A percentile compares a stretch with the other conserved stretches of the same genome.
These are phyloP conservation scores for Diaporthe australafricana DNA, from an alignment of 2,329 filamentous ascomycete genomes.

Conservation along the genomic window DNA sequence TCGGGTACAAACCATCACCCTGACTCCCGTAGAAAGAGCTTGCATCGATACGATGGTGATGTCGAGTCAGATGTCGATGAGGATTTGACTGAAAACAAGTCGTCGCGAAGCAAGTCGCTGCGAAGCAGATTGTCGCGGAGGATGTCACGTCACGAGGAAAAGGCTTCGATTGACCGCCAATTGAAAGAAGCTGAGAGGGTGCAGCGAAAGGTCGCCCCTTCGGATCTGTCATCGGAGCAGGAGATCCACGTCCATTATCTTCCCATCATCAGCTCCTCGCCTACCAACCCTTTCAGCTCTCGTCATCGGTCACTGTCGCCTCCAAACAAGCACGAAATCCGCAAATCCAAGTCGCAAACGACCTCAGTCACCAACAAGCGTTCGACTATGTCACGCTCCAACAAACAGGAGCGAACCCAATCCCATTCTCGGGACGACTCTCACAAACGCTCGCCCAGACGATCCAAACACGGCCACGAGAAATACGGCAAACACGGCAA, in stretches of 20 bases:
- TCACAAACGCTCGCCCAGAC: conserved; percentile 15
- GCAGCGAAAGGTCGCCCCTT: conserved; percentile 29
- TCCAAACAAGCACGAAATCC: conserved; percentile 1
- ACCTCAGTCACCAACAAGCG: conserved; percentile 11
- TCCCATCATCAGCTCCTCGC: conserved; percentile 28
- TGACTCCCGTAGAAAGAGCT: background rate
- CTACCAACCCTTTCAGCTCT: conserved; percentile 17
- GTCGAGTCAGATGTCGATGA: conserved; percentile 30
- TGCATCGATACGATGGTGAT: conserved; percentile 3
- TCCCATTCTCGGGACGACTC: conserved; percentile 10
- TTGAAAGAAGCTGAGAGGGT: conserved; percentile 24
- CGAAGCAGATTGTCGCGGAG: conserved; percentile 1
- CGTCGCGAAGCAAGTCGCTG: conserved; percentile 1
- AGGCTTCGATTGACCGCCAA: conserved; percentile 7
- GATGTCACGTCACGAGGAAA: background rate
- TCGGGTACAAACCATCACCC: background rate
- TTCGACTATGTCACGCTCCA: conserved; percentile 12
- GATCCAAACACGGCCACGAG: conserved; percentile 33
- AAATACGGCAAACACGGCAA: conserved; percentile 35
- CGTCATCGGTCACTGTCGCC: conserved; percentile 7
- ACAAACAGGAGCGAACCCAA: background rate
- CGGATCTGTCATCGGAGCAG: conserved; percentile 29
- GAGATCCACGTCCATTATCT: conserved; percentile 35
- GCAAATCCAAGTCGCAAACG: conserved; percentile 6
- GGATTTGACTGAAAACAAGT: background rate